phyloP scores from a whole-genome alignment of 2,329 filamentous ascomycete species.

The Cladobotryum mycophilum region DNA sequence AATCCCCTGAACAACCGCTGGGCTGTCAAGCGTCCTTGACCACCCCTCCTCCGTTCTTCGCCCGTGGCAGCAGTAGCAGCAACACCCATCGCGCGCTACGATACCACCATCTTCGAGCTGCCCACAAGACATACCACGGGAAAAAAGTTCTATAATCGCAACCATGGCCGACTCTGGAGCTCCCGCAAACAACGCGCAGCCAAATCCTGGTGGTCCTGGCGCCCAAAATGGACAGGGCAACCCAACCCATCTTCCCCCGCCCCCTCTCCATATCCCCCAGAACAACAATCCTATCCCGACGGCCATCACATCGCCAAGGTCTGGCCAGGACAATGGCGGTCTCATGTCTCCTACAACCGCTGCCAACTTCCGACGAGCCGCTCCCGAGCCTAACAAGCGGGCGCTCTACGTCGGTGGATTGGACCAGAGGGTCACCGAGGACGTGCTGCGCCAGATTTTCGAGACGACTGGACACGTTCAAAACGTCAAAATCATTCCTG shows the following conservation, averaged over 20 bases:
- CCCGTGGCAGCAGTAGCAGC: constrained; percentile 4
- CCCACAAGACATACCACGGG: background rate
- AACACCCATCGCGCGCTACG: constrained; percentile 2
- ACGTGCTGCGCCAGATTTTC: constrained; percentile 94
- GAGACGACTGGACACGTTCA: constrained; percentile 98
- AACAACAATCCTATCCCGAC: constrained; percentile 95
- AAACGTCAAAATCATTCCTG: constrained; percentile 98
- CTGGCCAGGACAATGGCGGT: constrained; percentile 53
- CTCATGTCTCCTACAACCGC: constrained; percentile 83
- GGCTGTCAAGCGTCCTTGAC: background rate
- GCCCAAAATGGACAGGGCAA: constrained; percentile 64
- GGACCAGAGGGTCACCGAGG: constrained; percentile 91
- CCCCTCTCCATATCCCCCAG: constrained; percentile 87
- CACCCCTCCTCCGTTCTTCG: constrained; percentile 12
- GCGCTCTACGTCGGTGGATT: constrained; percentile 93
- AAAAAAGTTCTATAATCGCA: constrained; percentile 11
- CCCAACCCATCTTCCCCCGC: constrained; percentile 77
- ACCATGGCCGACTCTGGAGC: constrained; percentile 74
- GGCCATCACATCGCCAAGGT: constrained; percentile 83
- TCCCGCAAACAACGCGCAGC: constrained; percentile 54
- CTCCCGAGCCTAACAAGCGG: constrained; percentile 97
- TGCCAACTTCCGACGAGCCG: constrained; percentile 79
- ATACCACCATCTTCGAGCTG: background rate
- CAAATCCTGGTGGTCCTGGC: constrained; percentile 64
- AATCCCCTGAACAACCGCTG: background rate